A percentile compares a stretch with the other conserved stretches of the same genome.
Conservation (phyloP, 371 early-diverging fungal genomes). For the Entomophthora muscae region DNA sequence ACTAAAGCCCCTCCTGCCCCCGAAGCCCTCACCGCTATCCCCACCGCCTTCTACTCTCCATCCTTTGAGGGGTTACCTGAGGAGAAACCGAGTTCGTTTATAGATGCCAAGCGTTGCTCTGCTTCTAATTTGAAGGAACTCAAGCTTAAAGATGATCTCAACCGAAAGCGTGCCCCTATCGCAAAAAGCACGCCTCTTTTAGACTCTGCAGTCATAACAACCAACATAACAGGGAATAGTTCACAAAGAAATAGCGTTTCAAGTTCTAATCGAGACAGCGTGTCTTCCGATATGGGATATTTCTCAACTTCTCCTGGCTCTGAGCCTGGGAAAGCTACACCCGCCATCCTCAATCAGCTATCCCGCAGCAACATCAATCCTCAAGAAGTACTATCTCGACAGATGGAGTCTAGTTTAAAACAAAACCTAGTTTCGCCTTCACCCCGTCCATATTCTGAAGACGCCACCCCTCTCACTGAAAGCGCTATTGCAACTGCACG, state of each 20-base stretch:
- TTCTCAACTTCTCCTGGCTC: constrained; percentile 7
- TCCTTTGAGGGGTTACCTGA: background rate
- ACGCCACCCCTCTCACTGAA: background rate
- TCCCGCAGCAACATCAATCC: background rate
- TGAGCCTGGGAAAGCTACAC: background rate
- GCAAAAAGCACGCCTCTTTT: background rate
- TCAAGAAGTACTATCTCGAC: background rate
- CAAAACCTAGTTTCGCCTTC: background rate
- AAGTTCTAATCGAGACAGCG: constrained; percentile 4
- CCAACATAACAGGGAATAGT: background rate
- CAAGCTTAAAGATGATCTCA: background rate
- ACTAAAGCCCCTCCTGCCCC: constrained; percentile 4
- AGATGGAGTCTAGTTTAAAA: background rate
- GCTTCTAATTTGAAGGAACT: background rate
- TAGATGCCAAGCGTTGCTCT: background rate
- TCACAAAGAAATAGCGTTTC: background rate
- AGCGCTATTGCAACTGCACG: background rate
- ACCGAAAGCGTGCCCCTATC: background rate
- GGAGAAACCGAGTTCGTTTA: background rate
- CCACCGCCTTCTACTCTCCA: background rate
- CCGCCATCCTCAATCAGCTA: background rate
- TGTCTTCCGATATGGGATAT: constrained; percentile 5
- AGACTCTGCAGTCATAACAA: background rate
- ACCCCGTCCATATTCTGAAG: background rate
- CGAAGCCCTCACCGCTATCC: background rate